Evolutionary conservation across 345 rosid species (phyloP).

Genomic region (Isatis tinctoria): DNA sequence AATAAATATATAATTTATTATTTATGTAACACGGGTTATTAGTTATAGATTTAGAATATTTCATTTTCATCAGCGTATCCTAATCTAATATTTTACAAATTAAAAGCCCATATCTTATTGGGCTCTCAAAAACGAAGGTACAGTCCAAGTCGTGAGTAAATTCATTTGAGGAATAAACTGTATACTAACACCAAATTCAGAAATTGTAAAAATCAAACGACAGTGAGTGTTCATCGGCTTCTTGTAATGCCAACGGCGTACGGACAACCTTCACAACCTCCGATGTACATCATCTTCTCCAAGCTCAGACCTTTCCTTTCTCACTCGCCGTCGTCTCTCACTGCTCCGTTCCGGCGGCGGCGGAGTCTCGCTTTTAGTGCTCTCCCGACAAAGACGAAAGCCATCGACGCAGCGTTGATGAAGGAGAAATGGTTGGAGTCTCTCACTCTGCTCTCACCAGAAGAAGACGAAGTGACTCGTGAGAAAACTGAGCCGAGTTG

Average conservation of each 20-base stretch:
- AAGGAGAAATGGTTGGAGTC: slow-evolving; percentile 66
- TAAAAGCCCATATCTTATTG: no score
- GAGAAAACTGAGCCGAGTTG: slow-evolving; percentile 35
- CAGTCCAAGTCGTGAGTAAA: no score
- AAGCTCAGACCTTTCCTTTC: slow-evolving; percentile 34
- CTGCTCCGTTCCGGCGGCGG: neutral
- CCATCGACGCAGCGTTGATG: slow-evolving; percentile 33
- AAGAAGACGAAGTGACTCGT: slow-evolving; percentile 16
- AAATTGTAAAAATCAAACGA: no score
- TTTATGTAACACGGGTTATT: no score
- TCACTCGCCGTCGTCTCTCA: neutral
- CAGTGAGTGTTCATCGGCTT: no score
- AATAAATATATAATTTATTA: no score
- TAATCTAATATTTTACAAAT: no score
- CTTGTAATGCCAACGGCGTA: slow-evolving; percentile 18
- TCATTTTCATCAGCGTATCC: no score
- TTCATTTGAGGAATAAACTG: no score
- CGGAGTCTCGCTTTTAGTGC: slow-evolving; percentile 4
- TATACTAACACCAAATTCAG: no score
- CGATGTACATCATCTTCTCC: slow-evolving; percentile 30
- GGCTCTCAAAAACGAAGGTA: no score
- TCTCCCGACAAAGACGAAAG: slow-evolving; percentile 12
- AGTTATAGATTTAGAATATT: no score
- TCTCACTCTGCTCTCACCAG: slow-evolving; percentile 39
- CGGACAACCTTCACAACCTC: slow-evolving; percentile 17